Conservation (phyloP, 495 filamentous ascomycete species). For the Penicilliopsis zonata region DNA sequence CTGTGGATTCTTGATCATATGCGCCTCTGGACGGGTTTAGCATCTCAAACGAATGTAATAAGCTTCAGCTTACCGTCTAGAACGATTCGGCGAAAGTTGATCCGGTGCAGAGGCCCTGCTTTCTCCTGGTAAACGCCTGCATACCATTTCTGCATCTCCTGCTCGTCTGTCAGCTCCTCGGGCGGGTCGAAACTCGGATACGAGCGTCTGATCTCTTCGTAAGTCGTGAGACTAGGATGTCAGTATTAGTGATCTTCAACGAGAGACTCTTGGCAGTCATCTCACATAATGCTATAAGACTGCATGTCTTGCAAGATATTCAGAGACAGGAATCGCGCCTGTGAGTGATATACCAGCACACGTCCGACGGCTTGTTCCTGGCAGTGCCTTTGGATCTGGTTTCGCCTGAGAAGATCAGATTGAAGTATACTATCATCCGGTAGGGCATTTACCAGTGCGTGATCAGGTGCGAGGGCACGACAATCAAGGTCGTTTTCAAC, state of each 20-base stretch:
- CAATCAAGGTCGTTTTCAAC: conserved; percentile 36
- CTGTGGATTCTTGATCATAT: conserved; percentile 48
- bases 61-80: conserved; percentile 36
- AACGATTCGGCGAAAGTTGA: conserved; percentile 41
- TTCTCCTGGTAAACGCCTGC: conserved; percentile 15
- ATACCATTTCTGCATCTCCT: conserved; percentile 25
- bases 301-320: conserved; percentile 7
- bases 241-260: no score
- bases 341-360: conserved; percentile 8
- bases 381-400: conserved; percentile 28
- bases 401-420: conserved; percentile 7
- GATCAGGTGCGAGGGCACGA: conserved; percentile 30
- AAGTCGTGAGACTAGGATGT: conserved; percentile 35
- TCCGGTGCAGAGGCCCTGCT: conserved; percentile 32
- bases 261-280: no score
- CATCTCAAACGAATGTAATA: neutral
- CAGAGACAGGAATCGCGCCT: conserved; percentile 2
- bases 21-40: conserved; percentile 22
- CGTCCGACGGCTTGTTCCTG: conserved; percentile 6
- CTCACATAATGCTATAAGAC: conserved; percentile 15
- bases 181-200: conserved; percentile 30
- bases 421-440: neutral
- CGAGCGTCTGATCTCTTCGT: conserved; percentile 37
- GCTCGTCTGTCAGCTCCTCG: conserved; percentile 7
- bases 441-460: conserved; percentile 24